A percentile compares a stretch with the other conserved stretches of the same genome.
Evolutionary conservation across 1,284 basidiomycete species (phyloP).

Genomic region (Ustilago sp.): DNA sequence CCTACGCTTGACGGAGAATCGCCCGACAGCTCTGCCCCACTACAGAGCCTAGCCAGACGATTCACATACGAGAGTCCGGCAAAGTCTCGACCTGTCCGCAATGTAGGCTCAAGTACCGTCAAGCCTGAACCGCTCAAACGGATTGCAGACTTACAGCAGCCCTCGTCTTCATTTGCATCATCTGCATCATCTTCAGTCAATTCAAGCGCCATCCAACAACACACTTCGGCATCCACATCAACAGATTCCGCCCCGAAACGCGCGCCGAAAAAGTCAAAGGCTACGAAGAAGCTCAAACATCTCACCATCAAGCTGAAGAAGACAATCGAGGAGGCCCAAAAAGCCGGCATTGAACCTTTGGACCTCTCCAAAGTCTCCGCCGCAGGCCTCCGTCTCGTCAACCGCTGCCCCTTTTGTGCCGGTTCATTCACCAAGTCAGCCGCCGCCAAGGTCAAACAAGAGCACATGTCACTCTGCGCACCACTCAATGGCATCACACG

Average conservation of each 20-base stretch:
- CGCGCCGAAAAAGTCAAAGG: slow-evolving; percentile 11
- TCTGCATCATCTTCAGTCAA: slow-evolving; percentile 2
- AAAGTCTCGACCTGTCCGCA: slow-evolving; percentile 2
- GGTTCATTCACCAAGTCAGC: slow-evolving; percentile 33
- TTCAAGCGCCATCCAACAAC: neutral
- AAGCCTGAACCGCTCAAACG: neutral
- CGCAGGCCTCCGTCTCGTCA: slow-evolving; percentile 25
- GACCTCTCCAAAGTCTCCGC: slow-evolving; percentile 16
- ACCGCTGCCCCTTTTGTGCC: slow-evolving; percentile 39
- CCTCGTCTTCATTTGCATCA: slow-evolving; percentile 1
- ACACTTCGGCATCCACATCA: neutral
- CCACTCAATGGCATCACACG: slow-evolving; percentile 19
- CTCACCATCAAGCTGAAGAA: slow-evolving; percentile 16
- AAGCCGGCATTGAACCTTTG: slow-evolving; percentile 15
- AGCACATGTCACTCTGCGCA: slow-evolving; percentile 32
- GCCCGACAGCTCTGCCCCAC: slow-evolving; percentile 1
- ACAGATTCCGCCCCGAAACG: neutral
- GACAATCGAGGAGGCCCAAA: slow-evolving; percentile 21
- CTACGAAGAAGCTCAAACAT: slow-evolving; percentile 2
- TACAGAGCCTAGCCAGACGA: slow-evolving; percentile 9
- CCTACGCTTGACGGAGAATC: slow-evolving; percentile 1
- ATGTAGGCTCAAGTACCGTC: neutral
- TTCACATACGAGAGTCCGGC: slow-evolving; percentile 23
- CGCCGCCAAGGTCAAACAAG: slow-evolving; percentile 22
- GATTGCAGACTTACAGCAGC: neutral